Evolutionary conservation across 305 asterid species (phyloP).

Genomic region (Andrographis paniculata): DNA sequence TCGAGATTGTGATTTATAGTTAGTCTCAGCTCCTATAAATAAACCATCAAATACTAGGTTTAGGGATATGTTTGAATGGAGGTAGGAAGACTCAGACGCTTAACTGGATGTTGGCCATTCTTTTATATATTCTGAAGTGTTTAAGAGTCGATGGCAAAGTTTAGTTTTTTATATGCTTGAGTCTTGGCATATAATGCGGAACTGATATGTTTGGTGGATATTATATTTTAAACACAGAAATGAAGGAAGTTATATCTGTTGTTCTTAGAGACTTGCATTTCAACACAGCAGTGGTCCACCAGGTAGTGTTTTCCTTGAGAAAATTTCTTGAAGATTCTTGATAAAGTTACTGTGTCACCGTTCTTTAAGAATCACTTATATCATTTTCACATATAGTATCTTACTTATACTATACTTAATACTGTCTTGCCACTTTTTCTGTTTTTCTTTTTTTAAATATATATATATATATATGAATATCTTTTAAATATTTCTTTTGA

Average conservation of each 20-base stretch:
- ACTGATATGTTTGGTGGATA: conserved; percentile 17
- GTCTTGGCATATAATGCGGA: conserved; percentile 11
- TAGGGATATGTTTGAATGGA: too few species aligned
- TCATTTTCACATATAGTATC: too few species aligned
- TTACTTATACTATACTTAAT: conserved; percentile 4
- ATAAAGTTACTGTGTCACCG: too few species aligned
- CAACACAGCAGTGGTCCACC: conserved; percentile 87
- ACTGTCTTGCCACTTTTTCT: background rate
- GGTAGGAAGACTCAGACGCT: too few species aligned
- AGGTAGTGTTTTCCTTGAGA: conserved; percentile 39
- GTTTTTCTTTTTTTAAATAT: too few species aligned
- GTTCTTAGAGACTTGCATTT: conserved; percentile 77
- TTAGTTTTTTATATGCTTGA: conserved; percentile 9
- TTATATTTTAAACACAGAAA: conserved; percentile 53
- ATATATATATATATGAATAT: too few species aligned
- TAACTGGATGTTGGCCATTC: background rate
- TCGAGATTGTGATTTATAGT: too few species aligned
- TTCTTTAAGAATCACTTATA: too few species aligned
- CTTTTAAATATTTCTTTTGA: too few species aligned
- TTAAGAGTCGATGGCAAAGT: too few species aligned
- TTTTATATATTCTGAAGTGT: conserved; percentile 1
- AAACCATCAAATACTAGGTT: too few species aligned
- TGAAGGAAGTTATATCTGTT: conserved; percentile 73
- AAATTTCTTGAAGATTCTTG: background rate
- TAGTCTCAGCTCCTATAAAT: too few species aligned